Conservation (phyloP, 192 early-diverging fungal genomes). For the Jimgerdemannia lactiflua region DNA sequence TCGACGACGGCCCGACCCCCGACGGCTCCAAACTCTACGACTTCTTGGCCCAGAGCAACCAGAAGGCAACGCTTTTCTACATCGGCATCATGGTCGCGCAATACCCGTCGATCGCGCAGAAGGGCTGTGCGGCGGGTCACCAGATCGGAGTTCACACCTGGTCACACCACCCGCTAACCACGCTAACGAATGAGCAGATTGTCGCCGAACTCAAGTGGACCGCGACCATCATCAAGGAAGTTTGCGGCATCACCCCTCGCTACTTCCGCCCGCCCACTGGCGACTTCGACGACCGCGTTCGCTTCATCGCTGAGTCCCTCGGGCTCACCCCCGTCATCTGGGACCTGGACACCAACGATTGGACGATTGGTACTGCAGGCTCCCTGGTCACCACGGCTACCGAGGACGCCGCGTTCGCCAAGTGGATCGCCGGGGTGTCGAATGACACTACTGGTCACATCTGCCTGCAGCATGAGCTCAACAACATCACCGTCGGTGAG, state of each 20-base stretch:
- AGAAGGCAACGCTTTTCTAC: conserved; percentile 45
- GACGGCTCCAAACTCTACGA: conserved; percentile 41
- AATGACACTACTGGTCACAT: conserved; percentile 39
- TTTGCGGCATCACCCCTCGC: not conserved
- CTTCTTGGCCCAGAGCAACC: conserved; percentile 21
- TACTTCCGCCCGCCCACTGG: conserved; percentile 30
- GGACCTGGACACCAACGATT: conserved; percentile 53
- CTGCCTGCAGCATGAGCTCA: conserved; percentile 38
- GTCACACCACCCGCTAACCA: conserved; percentile 57
- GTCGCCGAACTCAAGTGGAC: conserved; percentile 71
- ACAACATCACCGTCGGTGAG: conserved; percentile 32
- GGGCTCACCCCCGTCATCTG: conserved; percentile 50
- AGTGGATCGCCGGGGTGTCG: conserved; percentile 41
- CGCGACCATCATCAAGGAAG: conserved; percentile 49
- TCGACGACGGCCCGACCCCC: conserved; percentile 43
- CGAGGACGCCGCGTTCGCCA: conserved; percentile 34
- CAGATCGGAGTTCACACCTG: conserved; percentile 44
- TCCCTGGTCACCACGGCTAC: conserved; percentile 16
- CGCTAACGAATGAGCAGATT: conserved; percentile 62
- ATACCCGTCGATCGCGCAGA: conserved; percentile 35
- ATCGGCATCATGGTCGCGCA: conserved; percentile 45
- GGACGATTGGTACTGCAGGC: conserved; percentile 28
- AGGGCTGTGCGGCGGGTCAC: conserved; percentile 29
- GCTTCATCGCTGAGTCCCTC: conserved; percentile 19
- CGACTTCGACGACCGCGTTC: conserved; percentile 23